Evolutionary conservation across 2,329 filamentous ascomycete species (phyloP).

Genomic region (Phoma sp.): DNA sequence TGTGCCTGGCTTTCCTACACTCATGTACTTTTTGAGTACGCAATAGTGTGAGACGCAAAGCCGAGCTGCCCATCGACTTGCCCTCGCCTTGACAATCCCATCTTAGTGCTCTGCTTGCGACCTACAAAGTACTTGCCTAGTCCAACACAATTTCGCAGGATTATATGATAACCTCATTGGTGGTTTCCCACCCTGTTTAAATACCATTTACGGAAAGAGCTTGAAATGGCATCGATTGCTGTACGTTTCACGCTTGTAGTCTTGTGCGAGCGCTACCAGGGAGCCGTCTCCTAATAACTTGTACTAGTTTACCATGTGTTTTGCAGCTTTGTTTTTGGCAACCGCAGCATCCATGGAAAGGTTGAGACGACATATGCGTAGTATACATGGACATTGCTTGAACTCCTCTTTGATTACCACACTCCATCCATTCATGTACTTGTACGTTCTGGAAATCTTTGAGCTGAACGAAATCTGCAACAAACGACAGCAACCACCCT

Average conservation of each 20-base stretch:
- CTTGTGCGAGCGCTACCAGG: neutral
- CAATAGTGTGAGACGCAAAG: no score
- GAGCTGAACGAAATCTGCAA: neutral
- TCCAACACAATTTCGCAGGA: no score
- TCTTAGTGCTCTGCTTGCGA: no score
- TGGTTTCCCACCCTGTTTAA: neutral
- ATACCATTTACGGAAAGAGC: neutral
- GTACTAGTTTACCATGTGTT: neutral
- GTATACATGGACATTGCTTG: neutral
- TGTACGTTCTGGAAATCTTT: neutral
- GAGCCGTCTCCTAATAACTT: neutral
- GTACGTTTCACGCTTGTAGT: conserved; percentile 12
- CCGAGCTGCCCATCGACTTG: no score
- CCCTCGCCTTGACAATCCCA: no score
- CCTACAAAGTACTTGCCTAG: no score
- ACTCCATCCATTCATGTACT: neutral
- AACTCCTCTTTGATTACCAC: neutral
- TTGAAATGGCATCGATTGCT: neutral
- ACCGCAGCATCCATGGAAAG: neutral
- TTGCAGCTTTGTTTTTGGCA: neutral
- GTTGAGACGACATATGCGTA: neutral
- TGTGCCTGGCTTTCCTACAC: no score
- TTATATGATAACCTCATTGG: neutral
- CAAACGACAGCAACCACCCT: neutral
- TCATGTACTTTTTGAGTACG: no score